Conservation (phyloP, 2,329 filamentous ascomycete species). For the Fusarium succisae region DNA sequence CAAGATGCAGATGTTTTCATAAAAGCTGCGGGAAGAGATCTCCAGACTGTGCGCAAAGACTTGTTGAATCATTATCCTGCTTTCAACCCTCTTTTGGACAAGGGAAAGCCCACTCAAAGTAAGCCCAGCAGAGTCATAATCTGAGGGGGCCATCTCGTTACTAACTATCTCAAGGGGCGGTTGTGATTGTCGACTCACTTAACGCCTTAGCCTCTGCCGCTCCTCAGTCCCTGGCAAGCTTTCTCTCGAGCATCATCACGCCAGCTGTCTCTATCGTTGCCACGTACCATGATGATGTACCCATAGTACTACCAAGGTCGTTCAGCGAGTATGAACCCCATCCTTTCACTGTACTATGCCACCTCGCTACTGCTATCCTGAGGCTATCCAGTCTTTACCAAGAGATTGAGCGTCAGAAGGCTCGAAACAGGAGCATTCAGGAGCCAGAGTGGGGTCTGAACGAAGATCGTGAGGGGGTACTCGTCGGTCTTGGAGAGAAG, state of each 20-base stretch:
- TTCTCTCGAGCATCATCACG: slow-evolving; percentile 74
- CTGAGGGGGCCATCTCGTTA: background rate
- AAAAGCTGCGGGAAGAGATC: slow-evolving; percentile 66
- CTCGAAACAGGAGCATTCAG: slow-evolving; percentile 76
- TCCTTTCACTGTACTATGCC: slow-evolving; percentile 77
- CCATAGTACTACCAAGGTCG: slow-evolving; percentile 58
- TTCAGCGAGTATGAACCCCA: slow-evolving; percentile 69
- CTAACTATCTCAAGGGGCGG: slow-evolving; percentile 61
- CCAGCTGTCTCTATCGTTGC: slow-evolving; percentile 77
- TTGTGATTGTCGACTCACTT: slow-evolving; percentile 84
- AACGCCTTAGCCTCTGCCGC: slow-evolving; percentile 68
- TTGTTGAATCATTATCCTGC: slow-evolving; percentile 62
- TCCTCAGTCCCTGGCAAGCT: slow-evolving; percentile 68
- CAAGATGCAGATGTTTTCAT: slow-evolving; percentile 74
- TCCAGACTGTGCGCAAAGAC: slow-evolving; percentile 66
- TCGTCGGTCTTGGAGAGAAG: slow-evolving; percentile 70
- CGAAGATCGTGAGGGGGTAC: slow-evolving; percentile 80
- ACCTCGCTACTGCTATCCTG: slow-evolving; percentile 89
- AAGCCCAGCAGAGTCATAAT: slow-evolving; percentile 37
- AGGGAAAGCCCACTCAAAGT: slow-evolving; percentile 55
- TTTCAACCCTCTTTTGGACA: slow-evolving; percentile 49
- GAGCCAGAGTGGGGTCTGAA: slow-evolving; percentile 82
- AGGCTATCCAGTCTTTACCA: slow-evolving; percentile 78
- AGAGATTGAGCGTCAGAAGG: slow-evolving; percentile 77
- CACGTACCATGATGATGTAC: slow-evolving; percentile 85